Evolutionary conservation across 441 rosid genomes (phyloP).

Genomic region (Eutrema salsugineum): DNA sequence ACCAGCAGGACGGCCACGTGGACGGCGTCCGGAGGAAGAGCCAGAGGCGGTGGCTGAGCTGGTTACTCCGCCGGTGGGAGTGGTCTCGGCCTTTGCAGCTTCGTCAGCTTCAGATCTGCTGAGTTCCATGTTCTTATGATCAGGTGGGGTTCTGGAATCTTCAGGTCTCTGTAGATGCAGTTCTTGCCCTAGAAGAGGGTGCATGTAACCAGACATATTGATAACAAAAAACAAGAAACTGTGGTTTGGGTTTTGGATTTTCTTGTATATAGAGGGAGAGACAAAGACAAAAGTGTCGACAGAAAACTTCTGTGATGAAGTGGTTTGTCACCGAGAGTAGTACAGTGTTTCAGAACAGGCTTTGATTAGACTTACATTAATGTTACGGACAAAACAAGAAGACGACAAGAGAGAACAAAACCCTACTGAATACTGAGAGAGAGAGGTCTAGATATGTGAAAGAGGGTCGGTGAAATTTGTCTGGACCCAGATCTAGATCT

Average conservation of each 20-base stretch:
- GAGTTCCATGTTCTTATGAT: conserved; percentile 30
- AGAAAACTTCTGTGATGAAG: conserved; percentile 23
- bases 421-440: conserved; percentile 17
- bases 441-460: conserved; percentile 4
- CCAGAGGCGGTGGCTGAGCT: conserved; percentile 43
- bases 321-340: conserved; percentile 17
- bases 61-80: conserved; percentile 36
- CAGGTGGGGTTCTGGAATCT: conserved; percentile 28
- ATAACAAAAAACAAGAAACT: conserved; percentile 11
- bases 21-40: conserved; percentile 40
- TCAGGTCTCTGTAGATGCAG: conserved; percentile 37
- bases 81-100: conserved; percentile 32
- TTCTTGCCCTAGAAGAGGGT: conserved; percentile 47
- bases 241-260: not conserved
- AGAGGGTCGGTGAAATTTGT: conserved; percentile 33
- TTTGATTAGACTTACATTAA: conserved; percentile 20
- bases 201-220: conserved; percentile 51
- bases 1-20: conserved; percentile 64
- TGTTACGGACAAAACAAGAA: conserved; percentile 28
- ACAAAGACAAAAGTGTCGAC: conserved; percentile 27
- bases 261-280: conserved; percentile 5
- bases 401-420: conserved; percentile 27
- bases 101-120: conserved; percentile 33
- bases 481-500: conserved; percentile 38
- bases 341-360: conserved; percentile 9